Evolutionary conservation across 176 grass and related monocot species (phyloP).

Genomic region (Tillandsia fasciculata): DNA sequence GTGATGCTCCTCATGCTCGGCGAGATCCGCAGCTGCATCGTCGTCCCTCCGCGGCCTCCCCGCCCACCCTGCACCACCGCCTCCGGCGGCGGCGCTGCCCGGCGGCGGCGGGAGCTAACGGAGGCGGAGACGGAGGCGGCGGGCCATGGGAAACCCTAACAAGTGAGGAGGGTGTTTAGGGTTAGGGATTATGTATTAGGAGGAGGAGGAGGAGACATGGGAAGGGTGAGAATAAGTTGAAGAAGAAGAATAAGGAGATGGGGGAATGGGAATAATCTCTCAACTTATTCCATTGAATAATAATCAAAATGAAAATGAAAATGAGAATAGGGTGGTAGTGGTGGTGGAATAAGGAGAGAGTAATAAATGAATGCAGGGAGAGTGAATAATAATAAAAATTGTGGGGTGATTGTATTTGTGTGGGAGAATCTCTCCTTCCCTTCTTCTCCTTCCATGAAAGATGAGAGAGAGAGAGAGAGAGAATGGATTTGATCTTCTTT

Average conservation of each 20-base stretch:
- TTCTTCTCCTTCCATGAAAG: neutral
- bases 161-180: neutral
- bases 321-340: neutral
- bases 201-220: slow-evolving; percentile 30
- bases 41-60: slow-evolving; percentile 35
- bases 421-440: neutral
- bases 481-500: slow-evolving; percentile 8
- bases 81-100: no score
- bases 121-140: slow-evolving; percentile 27
- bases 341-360: slow-evolving; percentile 26
- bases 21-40: slow-evolving; percentile 99
- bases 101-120: slow-evolving; percentile 43
- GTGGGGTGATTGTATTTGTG: neutral
- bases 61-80: slow-evolving; percentile 19
- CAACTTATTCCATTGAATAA: no score
- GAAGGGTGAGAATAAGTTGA: no score
- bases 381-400: neutral
- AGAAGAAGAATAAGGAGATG: no score
- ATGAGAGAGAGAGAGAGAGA: neutral
- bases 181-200: no score
- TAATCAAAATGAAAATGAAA: no score
- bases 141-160: slow-evolving; percentile 30
- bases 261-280: no score
- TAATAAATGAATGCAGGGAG: neutral
- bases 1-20: slow-evolving; percentile 99